Conservation (phyloP, 2,329 filamentous ascomycete species). For the Fusarium transvaalense region DNA sequence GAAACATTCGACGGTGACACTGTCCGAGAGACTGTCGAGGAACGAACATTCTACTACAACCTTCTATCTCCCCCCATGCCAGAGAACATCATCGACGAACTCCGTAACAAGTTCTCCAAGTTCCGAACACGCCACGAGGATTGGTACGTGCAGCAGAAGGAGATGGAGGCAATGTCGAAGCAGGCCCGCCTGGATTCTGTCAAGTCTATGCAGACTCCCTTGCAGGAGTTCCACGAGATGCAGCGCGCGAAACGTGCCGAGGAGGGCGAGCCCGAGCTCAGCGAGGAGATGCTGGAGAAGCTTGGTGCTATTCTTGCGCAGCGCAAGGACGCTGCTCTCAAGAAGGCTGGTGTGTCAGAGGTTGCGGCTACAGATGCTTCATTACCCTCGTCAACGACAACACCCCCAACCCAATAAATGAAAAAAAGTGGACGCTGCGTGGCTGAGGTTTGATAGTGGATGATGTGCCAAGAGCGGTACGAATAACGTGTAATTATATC, state of each 20-base stretch:
- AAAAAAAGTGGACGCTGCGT: slow-evolving; percentile 4
- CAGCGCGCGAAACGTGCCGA: slow-evolving; percentile 64
- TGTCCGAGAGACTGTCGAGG: slow-evolving; percentile 78
- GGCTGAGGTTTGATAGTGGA: slow-evolving; percentile 24
- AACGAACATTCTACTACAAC: slow-evolving; percentile 81
- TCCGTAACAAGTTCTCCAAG: slow-evolving; percentile 83
- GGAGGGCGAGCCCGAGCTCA: slow-evolving; percentile 67
- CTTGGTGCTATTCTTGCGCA: slow-evolving; percentile 71
- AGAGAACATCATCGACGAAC: slow-evolving; percentile 81
- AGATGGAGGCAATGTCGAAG: slow-evolving; percentile 66
- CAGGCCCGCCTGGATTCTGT: slow-evolving; percentile 52
- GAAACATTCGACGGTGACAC: slow-evolving; percentile 77
- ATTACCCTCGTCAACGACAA: slow-evolving; percentile 35
- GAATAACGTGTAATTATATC: slow-evolving; percentile 51
- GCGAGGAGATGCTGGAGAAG: slow-evolving; percentile 70
- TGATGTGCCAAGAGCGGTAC: slow-evolving; percentile 36
- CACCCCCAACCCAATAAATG: slow-evolving; percentile 39
- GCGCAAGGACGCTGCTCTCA: slow-evolving; percentile 61
- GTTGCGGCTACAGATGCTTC: slow-evolving; percentile 40
- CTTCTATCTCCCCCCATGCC: slow-evolving; percentile 85
- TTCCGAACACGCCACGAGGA: slow-evolving; percentile 85
- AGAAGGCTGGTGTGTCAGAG: slow-evolving; percentile 55
- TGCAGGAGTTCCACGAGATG: slow-evolving; percentile 70
- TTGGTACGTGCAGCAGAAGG: slow-evolving; percentile 76
- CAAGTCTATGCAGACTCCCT: slow-evolving; percentile 64